A percentile compares a stretch with the other conserved stretches of the same genome.
phyloP scores from a whole-genome alignment of 2,329 filamentous ascomycete species.

The Aureobasidium sp. region DNA sequence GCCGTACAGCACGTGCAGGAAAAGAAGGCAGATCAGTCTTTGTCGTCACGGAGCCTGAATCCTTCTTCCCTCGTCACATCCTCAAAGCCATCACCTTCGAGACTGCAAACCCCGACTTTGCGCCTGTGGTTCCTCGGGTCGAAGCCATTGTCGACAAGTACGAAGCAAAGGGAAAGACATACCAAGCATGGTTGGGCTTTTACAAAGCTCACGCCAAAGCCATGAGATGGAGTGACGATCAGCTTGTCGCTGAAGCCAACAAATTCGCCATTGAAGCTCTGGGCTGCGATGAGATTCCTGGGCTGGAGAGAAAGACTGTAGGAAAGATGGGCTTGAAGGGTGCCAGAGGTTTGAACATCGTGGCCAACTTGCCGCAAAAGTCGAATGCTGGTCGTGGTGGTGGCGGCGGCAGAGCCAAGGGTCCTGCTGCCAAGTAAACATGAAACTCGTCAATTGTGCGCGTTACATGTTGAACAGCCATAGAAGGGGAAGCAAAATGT shows the following conservation, averaged over 20 bases:
- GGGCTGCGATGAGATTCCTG: conserved; percentile 40
- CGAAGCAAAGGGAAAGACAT: conserved; percentile 36
- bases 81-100: conserved; percentile 41
- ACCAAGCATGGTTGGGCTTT: conserved; percentile 43
- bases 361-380: conserved; percentile 7
- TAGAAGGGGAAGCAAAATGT: no score
- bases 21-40: conserved; percentile 55
- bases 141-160: conserved; percentile 34
- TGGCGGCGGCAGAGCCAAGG: conserved; percentile 1
- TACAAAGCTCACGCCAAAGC: conserved; percentile 26
- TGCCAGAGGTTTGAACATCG: conserved; percentile 32
- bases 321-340: conserved; percentile 45
- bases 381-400: conserved; percentile 1
- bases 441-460: no score
- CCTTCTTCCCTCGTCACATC: conserved; percentile 46
- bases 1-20: conserved; percentile 83
- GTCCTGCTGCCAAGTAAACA: background rate
- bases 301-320: conserved; percentile 39
- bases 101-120: conserved; percentile 1
- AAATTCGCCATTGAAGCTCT: conserved; percentile 36
- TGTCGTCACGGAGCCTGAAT: conserved; percentile 45
- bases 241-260: conserved; percentile 39
- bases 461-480: no score
- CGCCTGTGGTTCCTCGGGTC: conserved; percentile 39
- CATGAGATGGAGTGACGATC: conserved; percentile 17